These are phyloP conservation scores for Wickerhamomyces hampshirensis DNA, from an alignment of 805 yeast species.

Conservation along the genomic window DNA sequence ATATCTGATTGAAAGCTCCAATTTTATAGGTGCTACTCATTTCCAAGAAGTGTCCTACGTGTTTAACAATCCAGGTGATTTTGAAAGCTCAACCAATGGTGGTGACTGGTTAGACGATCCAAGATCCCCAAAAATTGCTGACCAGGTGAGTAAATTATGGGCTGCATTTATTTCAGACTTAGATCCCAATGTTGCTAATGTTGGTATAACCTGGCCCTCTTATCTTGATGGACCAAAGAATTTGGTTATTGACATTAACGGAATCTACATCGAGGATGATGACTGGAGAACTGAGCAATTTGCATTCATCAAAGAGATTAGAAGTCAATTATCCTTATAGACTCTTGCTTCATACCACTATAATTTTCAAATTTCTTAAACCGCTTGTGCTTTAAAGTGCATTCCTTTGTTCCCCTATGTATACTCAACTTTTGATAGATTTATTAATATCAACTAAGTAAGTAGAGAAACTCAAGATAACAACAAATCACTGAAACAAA, in stretches of 20 bases:
- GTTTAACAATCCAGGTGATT: constrained; percentile 4
- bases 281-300: background rate
- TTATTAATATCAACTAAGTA: too few relatives aligned
- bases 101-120: constrained; percentile 9
- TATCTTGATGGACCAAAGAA: background rate
- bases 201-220: constrained; percentile 2
- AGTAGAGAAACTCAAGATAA: too few relatives aligned
- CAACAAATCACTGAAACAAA: too few relatives aligned
- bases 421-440: too few relatives aligned
- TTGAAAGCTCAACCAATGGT: constrained; percentile 6
- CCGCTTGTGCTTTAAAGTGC: too few relatives aligned
- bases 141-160: constrained; percentile 8
- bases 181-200: constrained; percentile 9
- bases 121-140: constrained; percentile 5
- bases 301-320: background rate
- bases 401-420: too few relatives aligned
- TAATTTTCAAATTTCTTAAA: too few relatives aligned
- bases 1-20: background rate
- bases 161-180: constrained; percentile 9
- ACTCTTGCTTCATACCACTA: too few relatives aligned
- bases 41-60: constrained; percentile 9
- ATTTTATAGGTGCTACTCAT: constrained; percentile 5
- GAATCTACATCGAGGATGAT: background rate
- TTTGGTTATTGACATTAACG: background rate
- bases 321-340: background rate